These are phyloP conservation scores for Bipolaris zeicola DNA, from an alignment of 2,329 filamentous ascomycete genomes.

Conservation along the genomic window DNA sequence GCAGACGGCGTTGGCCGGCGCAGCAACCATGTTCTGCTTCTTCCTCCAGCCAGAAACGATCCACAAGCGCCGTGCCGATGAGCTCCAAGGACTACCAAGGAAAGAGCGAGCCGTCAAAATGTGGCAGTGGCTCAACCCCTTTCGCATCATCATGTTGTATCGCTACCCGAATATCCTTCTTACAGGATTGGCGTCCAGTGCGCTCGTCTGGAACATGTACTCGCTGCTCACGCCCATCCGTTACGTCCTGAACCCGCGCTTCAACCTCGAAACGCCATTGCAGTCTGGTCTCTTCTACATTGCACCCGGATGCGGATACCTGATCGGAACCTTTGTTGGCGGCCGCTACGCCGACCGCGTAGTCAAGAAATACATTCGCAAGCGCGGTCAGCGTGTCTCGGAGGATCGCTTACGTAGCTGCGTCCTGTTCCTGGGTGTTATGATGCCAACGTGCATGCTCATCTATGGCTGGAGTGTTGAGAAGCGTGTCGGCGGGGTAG, in stretches of 20 bases:
- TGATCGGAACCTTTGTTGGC: slow-evolving; percentile 72
- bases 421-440: slow-evolving; percentile 61
- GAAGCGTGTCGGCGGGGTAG: slow-evolving; percentile 59
- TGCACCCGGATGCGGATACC: slow-evolving; percentile 72
- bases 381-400: slow-evolving; percentile 65
- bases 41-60: slow-evolving; percentile 76
- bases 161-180: slow-evolving; percentile 70
- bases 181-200: slow-evolving; percentile 62
- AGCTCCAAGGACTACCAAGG: slow-evolving; percentile 62
- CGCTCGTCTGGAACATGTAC: slow-evolving; percentile 79
- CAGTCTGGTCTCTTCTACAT: slow-evolving; percentile 76
- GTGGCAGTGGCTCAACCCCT: slow-evolving; percentile 69
- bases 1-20: slow-evolving; percentile 69
- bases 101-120: slow-evolving; percentile 60
- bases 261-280: slow-evolving; percentile 68
- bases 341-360: slow-evolving; percentile 72
- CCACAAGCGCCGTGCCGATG: slow-evolving; percentile 65
- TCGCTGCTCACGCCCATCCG: slow-evolving; percentile 71
- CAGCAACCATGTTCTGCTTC: slow-evolving; percentile 64
- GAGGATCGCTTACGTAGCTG: slow-evolving; percentile 68
- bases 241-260: slow-evolving; percentile 75
- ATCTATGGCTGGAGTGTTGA: slow-evolving; percentile 71
- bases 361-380: slow-evolving; percentile 68
- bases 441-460: slow-evolving; percentile 68
- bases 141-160: slow-evolving; percentile 67